Percentiles rank a stretch among this genome's conserved stretches.
phyloP scores from a whole-genome alignment of 495 filamentous ascomycete genomes.

The Neurospora sp. region DNA sequence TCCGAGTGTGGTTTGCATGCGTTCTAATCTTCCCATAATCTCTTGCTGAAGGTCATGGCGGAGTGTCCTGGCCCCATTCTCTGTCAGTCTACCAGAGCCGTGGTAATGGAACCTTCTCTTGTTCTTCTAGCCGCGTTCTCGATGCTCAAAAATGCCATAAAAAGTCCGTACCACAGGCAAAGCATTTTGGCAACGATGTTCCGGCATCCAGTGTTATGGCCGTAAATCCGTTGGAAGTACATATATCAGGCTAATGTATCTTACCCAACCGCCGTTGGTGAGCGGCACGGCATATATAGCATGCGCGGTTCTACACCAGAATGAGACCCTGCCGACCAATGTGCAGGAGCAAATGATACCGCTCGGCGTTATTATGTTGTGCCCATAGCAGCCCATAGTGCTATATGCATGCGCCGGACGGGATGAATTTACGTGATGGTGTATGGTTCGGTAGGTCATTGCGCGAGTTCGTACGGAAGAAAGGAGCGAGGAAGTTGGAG shows the following conservation, averaged over 20 bases:
- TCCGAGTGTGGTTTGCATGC: not conserved
- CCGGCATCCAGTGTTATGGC: not conserved
- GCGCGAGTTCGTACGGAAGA: not conserved
- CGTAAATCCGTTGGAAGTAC: not conserved
- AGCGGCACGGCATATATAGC: not conserved
- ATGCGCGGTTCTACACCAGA: not conserved
- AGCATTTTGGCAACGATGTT: not conserved
- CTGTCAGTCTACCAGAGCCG: not conserved
- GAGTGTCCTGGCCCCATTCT: not conserved
- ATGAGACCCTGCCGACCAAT: not conserved
- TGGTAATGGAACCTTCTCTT: not conserved
- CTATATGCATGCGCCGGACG: not conserved
- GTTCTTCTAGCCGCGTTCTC: not conserved
- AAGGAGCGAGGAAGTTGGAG: not conserved
- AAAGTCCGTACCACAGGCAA: rapidly evolving
- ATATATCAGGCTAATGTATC: not conserved
- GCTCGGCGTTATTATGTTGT: not conserved
- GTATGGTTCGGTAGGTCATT: not conserved
- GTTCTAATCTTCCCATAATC: not conserved
- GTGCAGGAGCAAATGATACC: not conserved
- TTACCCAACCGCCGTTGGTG: not conserved
- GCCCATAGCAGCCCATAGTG: not conserved
- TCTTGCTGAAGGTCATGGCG: not conserved
- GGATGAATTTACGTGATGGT: too few relatives aligned
- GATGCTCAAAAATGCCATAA: not conserved